Evolutionary conservation across 352 stramenopile species (phyloP).

Genomic region (Pythium brachiatum): DNA sequence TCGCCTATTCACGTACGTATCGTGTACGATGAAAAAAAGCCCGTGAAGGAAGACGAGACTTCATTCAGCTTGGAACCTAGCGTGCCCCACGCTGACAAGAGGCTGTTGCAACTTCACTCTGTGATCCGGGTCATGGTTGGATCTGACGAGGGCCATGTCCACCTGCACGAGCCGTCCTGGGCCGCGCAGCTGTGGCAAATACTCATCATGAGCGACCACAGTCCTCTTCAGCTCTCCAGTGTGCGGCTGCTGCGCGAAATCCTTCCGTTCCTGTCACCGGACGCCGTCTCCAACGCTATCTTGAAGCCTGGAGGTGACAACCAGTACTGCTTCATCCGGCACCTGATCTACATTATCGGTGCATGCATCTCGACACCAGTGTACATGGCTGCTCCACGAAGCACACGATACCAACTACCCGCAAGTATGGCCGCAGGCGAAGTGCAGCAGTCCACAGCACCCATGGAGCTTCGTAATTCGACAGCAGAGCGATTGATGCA

Average conservation of each 20-base stretch:
- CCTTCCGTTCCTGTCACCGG: conserved; percentile 9
- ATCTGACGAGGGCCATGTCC: conserved; percentile 22
- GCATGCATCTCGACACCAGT: conserved; percentile 1
- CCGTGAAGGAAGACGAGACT: conserved; percentile 12
- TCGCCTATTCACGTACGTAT: conserved; percentile 92
- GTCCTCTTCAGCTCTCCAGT: conserved; percentile 9
- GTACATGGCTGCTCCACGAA: not conserved
- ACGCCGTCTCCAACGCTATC: not conserved
- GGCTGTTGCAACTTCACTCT: conserved; percentile 20
- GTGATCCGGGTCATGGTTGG: conserved; percentile 18
- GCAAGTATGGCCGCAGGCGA: not conserved
- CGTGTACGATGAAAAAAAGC: conserved; percentile 81
- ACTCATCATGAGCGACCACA: conserved; percentile 7
- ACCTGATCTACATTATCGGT: conserved; percentile 16
- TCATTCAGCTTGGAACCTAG: not conserved
- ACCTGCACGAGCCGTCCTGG: conserved; percentile 20
- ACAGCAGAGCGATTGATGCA: conserved; percentile 14
- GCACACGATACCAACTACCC: not conserved
- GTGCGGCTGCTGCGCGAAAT: conserved; percentile 17
- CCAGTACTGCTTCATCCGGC: conserved; percentile 1
- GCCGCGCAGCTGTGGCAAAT: conserved; percentile 19
- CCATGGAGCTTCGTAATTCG: conserved; percentile 17
- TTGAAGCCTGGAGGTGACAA: not conserved
- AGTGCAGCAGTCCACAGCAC: not conserved
- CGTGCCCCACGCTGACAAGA: not conserved